These are phyloP conservation scores for Aureobasidium musti DNA, from an alignment of 2,329 filamentous ascomycete species.

Conservation along the genomic window DNA sequence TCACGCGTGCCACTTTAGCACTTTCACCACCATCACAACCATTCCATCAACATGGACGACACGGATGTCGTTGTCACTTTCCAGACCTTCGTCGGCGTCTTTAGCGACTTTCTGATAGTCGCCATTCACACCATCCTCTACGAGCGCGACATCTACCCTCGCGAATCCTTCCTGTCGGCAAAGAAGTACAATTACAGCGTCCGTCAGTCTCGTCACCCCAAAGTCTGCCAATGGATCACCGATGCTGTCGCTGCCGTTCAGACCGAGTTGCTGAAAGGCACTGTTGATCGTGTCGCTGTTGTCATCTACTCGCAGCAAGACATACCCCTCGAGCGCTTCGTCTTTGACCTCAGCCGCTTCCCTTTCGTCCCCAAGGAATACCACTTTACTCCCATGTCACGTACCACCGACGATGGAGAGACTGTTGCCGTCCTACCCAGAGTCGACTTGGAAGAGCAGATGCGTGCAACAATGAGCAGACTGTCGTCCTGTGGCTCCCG, in stretches of 20 bases:
- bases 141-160: constrained; percentile 77
- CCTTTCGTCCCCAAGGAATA: constrained; percentile 53
- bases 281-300: constrained; percentile 57
- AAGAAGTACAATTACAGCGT: constrained; percentile 83
- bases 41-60: constrained; percentile 23
- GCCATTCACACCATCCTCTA: constrained; percentile 84
- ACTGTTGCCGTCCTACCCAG: constrained; percentile 36
- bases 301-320: constrained; percentile 57
- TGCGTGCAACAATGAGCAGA: constrained; percentile 66
- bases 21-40: neutral
- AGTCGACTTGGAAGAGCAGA: constrained; percentile 68
- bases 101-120: constrained; percentile 78
- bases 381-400: constrained; percentile 55
- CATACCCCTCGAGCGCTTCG: constrained; percentile 60
- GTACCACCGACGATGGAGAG: constrained; percentile 37
- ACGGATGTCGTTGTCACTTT: constrained; percentile 42
- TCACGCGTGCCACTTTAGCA: neutral
- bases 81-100: constrained; percentile 65
- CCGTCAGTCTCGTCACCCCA: constrained; percentile 81
- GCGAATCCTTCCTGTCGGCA: constrained; percentile 72
- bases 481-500: constrained; percentile 62
- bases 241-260: constrained; percentile 75
- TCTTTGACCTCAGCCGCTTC: constrained; percentile 61
- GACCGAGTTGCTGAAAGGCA: constrained; percentile 65
- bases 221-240: constrained; percentile 80